These are phyloP conservation scores for Neoconidiobolus thromboides DNA, from an alignment of 371 early-diverging fungal genomes.

Conservation along the genomic window DNA sequence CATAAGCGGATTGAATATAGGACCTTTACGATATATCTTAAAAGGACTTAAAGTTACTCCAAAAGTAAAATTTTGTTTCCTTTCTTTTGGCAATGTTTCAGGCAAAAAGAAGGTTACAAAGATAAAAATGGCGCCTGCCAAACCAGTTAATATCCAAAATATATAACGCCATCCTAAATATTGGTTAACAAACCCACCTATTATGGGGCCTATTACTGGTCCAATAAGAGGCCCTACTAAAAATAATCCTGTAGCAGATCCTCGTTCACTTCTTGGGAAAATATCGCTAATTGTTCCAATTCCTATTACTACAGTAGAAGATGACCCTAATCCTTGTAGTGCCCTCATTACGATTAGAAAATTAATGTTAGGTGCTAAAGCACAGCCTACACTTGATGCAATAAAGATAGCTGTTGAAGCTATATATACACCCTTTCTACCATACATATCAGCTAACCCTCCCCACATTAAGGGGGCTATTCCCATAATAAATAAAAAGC, in stretches of 20 bases:
- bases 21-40: background rate
- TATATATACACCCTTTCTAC: conserved; percentile 41
- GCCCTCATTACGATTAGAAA: conserved; percentile 35
- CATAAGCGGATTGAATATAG: conserved; percentile 12
- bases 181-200: conserved; percentile 24
- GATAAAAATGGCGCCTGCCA: conserved; percentile 16
- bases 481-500: conserved; percentile 33
- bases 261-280: conserved; percentile 18
- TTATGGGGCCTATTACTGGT: conserved; percentile 24
- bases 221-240: conserved; percentile 34
- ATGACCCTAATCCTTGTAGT: conserved; percentile 45
- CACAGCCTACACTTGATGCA: conserved; percentile 37
- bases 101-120: conserved; percentile 33
- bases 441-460: conserved; percentile 38
- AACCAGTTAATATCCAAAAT: conserved; percentile 34
- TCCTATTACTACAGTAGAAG: conserved; percentile 47
- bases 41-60: conserved; percentile 1
- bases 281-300: conserved; percentile 45
- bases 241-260: conserved; percentile 35
- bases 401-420: conserved; percentile 30
- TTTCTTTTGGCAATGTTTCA: conserved; percentile 31
- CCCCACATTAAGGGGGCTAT: conserved; percentile 45
- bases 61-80: background rate
- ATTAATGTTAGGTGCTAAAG: conserved; percentile 23
- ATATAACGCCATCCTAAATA: conserved; percentile 40